Base-by-base conservation (phyloP, 257 asterid genomes). In the Solanum arcanum region DNA sequence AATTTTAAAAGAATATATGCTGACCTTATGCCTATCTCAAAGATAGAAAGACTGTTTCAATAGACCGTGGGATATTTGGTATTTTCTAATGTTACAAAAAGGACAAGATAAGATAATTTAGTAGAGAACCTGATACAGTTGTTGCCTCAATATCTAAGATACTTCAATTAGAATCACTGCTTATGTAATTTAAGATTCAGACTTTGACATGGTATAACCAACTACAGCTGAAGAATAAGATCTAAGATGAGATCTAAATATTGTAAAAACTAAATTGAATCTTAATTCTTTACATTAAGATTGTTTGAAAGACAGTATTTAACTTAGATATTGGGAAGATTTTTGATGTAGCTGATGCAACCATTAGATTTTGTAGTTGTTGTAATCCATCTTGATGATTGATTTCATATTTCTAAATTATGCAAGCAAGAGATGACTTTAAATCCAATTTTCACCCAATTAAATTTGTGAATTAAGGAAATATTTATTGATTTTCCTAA, bases 231-330 rank as follows among this genome's bases (percentile, higher is more conserved):
- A 87, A 90, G 90, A 94, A 81, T 81, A 81, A 93, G 93, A 96
- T 95, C 98, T 95, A 93, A 88, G 91, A 92, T 90, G 91, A 89
- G 95, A 95, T 96, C 93, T 90, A 84, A 47, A 89, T 86, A 72
- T 83, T 27, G 70, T 37, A 73, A 68, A 87, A 87, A 68, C 68
- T 46, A 90, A 86, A 56, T n/a, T 82, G 86, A 84, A 27, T 81
- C 46, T 81, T 81, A 16, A 85, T 85, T 47, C 64, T 18, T 68
- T 64, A 80, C 66, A 80, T 47, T 75, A 41, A 75, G 35, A 47
- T 49, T 47, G 84, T 80, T 80, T 80, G 66, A 47, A 46, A 27
- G 87, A 87, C 85, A 87, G 89, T 89, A 93, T 94, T 92, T 93
- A 91, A 91, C 93, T 91, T 41, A 90, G 93, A 93, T 91, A 88